Evolutionary conservation across 2,329 filamentous ascomycete species (phyloP), one percentile per base, ranked within the genome.

Genomic region (Penicillium decumbens): DNA sequence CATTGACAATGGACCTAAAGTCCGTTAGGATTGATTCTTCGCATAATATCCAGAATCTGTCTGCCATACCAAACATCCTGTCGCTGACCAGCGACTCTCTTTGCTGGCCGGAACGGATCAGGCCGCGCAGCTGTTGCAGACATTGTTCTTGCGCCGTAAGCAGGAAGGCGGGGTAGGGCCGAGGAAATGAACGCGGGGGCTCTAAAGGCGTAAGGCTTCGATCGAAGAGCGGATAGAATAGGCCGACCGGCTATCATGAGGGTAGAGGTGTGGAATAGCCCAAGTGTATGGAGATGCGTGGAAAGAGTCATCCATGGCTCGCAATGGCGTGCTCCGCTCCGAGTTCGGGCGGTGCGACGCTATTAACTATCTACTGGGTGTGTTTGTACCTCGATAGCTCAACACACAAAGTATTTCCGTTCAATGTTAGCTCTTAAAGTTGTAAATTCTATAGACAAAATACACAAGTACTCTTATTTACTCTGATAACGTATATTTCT

Each of bases 1-100:
- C 83, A 58, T 85, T 85, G 66, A 85, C 79, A 57, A 85, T 85
- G 15, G 80, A 80, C 80, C 80, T 82, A 48, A 9, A 30, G 29
- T 15, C 13, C 33, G 60, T 60, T 52, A 63, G 50, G 10, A 4
- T 7, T 45, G 5, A n/a, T 25, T 39, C 6, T 44, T 47, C 29
- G 42, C 13, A n/a, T 27, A 39, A 30, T 5, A 9, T 23, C 29
- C n/a, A n/a, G 23, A 4, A 29, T 10, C 20, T 40, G 25, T 9
- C 29, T 25, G 10, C 47, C 57, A 37, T 51, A 75, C 75, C 72
- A 78, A 45, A 78, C 75, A 76, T 78, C 75, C 59, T 76, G 75
- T 50, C 72, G 71, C 56, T 77, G 75, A 29, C 74, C 73, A 30
- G 75, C 75, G 39, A 78, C 75, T 59, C 75, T 68, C 52, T 65